These are phyloP conservation scores for Lichtheimia hyalospora DNA, from an alignment of 371 early-diverging fungal species.

Conservation along the genomic window DNA sequence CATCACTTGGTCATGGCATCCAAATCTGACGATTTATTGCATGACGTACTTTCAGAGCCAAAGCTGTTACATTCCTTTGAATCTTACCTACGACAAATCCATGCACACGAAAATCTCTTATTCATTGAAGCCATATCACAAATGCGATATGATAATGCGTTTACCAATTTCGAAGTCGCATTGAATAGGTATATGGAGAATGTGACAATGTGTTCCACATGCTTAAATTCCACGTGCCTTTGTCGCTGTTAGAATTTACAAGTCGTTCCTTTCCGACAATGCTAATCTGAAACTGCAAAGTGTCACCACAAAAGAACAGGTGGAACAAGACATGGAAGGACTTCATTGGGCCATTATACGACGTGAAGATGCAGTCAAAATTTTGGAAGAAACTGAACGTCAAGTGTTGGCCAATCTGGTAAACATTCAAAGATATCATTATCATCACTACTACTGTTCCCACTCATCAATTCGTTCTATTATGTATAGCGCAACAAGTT, in stretches of 20 bases:
- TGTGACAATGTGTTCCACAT: not conserved
- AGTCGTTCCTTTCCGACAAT: conserved; percentile 33
- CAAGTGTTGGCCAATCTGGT: conserved; percentile 34
- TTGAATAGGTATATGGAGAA: conserved; percentile 25
- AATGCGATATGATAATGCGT: conserved; percentile 26
- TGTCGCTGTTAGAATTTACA: conserved; percentile 29
- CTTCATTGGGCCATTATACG: conserved; percentile 31
- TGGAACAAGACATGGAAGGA: conserved; percentile 17
- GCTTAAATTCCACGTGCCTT: not conserved
- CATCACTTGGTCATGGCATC: not conserved
- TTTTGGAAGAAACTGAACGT: conserved; percentile 28
- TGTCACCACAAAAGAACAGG: conserved; percentile 21
- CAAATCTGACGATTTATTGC: not conserved
- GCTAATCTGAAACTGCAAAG: conserved; percentile 28
- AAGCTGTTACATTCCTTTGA: conserved; percentile 30
- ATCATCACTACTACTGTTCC: not conserved
- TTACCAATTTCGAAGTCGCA: conserved; percentile 19
- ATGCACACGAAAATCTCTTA: conserved; percentile 32
- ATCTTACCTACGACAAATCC: conserved; percentile 16
- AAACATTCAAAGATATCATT: not conserved
- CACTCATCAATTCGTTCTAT: not conserved
- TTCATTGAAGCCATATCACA: conserved; percentile 45
- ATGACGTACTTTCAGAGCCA: conserved; percentile 27
- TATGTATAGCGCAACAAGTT: conserved; percentile 18
- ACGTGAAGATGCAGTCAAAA: conserved; percentile 17